phyloP scores from a whole-genome alignment of 2,329 filamentous ascomycete genomes.

The Colletotrichum euphorbiae region DNA sequence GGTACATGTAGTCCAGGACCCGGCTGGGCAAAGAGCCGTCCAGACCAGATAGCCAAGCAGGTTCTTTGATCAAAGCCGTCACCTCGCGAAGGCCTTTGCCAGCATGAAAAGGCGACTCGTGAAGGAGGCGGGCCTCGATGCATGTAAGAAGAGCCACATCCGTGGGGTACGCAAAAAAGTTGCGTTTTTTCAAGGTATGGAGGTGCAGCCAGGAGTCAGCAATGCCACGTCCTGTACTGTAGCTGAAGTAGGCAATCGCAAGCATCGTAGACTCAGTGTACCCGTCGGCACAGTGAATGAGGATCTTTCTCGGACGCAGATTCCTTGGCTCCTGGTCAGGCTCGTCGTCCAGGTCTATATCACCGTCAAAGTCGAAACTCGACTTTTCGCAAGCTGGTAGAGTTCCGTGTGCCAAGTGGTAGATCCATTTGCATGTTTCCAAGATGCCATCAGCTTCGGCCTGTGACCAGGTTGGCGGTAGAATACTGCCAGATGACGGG shows the following conservation, averaged over 20 bases:
- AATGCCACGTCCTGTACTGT: conserved; percentile 82
- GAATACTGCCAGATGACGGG: conserved; percentile 92
- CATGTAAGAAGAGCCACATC: conserved; percentile 86
- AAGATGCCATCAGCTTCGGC: conserved; percentile 86
- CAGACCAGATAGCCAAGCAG: conserved; percentile 83
- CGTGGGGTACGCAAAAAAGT: conserved; percentile 95
- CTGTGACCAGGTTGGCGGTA: conserved; percentile 86
- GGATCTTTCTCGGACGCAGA: conserved; percentile 71
- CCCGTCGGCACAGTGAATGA: conserved; percentile 94
- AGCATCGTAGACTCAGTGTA: conserved; percentile 96
- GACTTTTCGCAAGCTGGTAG: conserved; percentile 44
- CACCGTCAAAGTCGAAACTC: conserved; percentile 60
- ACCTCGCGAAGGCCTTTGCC: conserved; percentile 65
- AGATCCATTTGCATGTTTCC: conserved; percentile 91
- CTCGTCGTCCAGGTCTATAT: conserved; percentile 63
- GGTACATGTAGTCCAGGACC: conserved; percentile 92
- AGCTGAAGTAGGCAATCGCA: conserved; percentile 92
- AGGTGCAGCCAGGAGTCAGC: conserved; percentile 89
- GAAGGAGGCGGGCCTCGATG: conserved; percentile 80
- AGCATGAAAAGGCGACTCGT: conserved; percentile 70
- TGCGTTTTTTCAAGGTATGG: conserved; percentile 83
- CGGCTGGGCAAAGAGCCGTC: conserved; percentile 93
- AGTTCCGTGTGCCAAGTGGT: conserved; percentile 80
- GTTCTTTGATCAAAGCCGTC: conserved; percentile 68
- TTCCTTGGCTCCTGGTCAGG: conserved; percentile 25